Evolutionary conservation across 2,329 filamentous ascomycete genomes (phyloP), one percentile per base, ranked within the genome.

Genomic region (Epichloe sp.): DNA sequence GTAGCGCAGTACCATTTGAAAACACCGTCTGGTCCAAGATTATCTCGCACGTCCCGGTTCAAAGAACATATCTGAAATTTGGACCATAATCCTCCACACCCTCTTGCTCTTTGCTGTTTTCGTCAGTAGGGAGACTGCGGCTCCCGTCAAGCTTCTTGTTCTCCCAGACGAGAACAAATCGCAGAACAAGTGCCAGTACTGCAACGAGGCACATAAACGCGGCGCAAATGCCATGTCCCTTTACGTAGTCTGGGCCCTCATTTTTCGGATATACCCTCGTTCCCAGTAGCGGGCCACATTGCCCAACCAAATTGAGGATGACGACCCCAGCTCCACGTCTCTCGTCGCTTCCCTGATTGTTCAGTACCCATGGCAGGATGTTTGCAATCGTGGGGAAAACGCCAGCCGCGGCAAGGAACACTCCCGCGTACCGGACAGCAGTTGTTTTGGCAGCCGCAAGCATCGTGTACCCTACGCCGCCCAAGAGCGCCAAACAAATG

Each of bases 191-290:
- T 3, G 50, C 54, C 23, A 56, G 45, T 11, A 58, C 6, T 3
- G 56, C 57, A 3, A 58, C 52, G 31, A 54, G 31, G 17, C 55
- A 52, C 47, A 52, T 54, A 5, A 54, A 54, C 4, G 21, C 50
- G 3, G 53, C 53, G n/a, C 47, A 52, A 4, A 50, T 45, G 23
- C 43, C 31, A 12, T 54, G 53, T 6, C 53, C 53, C 34, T 41
- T 46, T 3, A 50, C 47, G 23, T 52, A 54, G 17, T 46, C 1
- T 10, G 50, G 53, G 5, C 50, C n/a, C 15, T 54, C 50, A 5
- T 43, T 6, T 17, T 47, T 26, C n/a, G 53, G 47, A 50, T 54
- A 54, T 5, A 21, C 19, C 21, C 47, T 49, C 17, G 53, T 54
- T 3, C 53, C 53, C n/a, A 54, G 44, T 12, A 54, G 41, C 5